These are phyloP conservation scores for Sporothrix euskadiensis DNA, from an alignment of 2,329 filamentous ascomycete species.

Conservation along the genomic window DNA sequence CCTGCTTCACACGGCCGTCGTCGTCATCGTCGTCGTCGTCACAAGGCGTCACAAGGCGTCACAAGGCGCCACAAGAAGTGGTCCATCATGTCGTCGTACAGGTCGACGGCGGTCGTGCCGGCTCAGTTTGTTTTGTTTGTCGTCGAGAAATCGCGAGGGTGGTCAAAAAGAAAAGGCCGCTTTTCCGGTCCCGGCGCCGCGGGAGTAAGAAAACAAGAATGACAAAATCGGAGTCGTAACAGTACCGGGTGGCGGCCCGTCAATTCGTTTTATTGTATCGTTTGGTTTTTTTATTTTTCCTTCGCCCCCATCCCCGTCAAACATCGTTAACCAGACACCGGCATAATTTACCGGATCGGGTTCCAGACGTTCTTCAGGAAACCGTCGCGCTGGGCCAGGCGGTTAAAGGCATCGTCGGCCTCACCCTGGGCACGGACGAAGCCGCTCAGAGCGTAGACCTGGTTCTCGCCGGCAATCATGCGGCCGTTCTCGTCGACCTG, in stretches of 20 bases:
- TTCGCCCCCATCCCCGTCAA: not conserved
- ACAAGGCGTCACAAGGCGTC: not conserved
- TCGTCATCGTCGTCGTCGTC: not conserved
- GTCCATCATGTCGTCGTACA: too few relatives aligned
- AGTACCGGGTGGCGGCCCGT: not conserved
- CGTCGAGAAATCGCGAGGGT: not conserved
- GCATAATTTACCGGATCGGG: slow-evolving; percentile 59
- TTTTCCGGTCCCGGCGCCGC: slow-evolving; percentile 24
- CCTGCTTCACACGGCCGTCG: not conserved
- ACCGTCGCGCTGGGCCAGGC: slow-evolving; percentile 92
- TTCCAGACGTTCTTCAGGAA: slow-evolving; percentile 97
- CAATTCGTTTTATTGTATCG: not conserved
- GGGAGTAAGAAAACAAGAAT: not conserved
- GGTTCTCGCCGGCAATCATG: slow-evolving; percentile 89
- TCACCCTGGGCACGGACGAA: slow-evolving; percentile 98
- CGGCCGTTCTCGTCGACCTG: slow-evolving; percentile 94
- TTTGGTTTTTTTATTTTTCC: not conserved
- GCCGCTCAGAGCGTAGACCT: slow-evolving; percentile 94
- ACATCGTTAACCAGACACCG: not conserved
- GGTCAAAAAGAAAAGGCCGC: not conserved
- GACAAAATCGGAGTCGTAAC: not conserved
- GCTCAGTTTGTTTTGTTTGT: slow-evolving; percentile 11
- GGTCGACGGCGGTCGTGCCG: not conserved
- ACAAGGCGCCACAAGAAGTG: too few relatives aligned
- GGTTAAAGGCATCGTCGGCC: slow-evolving; percentile 94